phyloP scores from a whole-genome alignment of 2,329 filamentous ascomycete genomes.

The Alternaria incomplexa region DNA sequence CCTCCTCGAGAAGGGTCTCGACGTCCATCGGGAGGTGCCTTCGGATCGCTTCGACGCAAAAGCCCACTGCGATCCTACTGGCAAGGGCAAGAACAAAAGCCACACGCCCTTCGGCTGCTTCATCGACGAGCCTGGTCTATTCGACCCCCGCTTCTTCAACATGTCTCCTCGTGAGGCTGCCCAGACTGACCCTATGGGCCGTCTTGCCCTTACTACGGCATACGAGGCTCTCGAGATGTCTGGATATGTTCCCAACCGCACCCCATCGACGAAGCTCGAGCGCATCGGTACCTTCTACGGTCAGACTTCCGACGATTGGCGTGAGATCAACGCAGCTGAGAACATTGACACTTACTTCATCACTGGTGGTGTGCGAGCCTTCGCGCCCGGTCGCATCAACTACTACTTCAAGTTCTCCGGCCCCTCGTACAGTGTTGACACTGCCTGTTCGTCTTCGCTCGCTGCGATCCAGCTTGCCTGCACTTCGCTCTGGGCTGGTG shows the following conservation, averaged over 20 bases:
- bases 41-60: slow-evolving; percentile 75
- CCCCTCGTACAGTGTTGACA: slow-evolving; percentile 74
- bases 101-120: slow-evolving; percentile 79
- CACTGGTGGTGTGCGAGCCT: slow-evolving; percentile 66
- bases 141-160: slow-evolving; percentile 86
- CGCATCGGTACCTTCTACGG: slow-evolving; percentile 77
- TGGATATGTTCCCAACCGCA: slow-evolving; percentile 75
- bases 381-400: slow-evolving; percentile 70
- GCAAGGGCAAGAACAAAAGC: slow-evolving; percentile 76
- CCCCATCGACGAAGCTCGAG: slow-evolving; percentile 68
- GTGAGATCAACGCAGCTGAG: slow-evolving; percentile 75
- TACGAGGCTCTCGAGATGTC: slow-evolving; percentile 85
- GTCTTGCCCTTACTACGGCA: slow-evolving; percentile 75
- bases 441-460: slow-evolving; percentile 78
- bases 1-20: slow-evolving; percentile 73
- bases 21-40: slow-evolving; percentile 73
- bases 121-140: slow-evolving; percentile 75
- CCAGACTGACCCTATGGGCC: slow-evolving; percentile 82
- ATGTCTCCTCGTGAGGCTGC: slow-evolving; percentile 83
- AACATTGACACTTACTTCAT: slow-evolving; percentile 74
- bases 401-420: slow-evolving; percentile 80
- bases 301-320: slow-evolving; percentile 77
- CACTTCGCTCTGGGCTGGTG: slow-evolving; percentile 74
- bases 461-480: slow-evolving; percentile 76
- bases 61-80: slow-evolving; percentile 72